A percentile compares a stretch with the other conserved stretches of the same genome.
These are phyloP conservation scores for Solanum appendiculatum DNA, from an alignment of 257 asterid genomes.

Conservation along the genomic window DNA sequence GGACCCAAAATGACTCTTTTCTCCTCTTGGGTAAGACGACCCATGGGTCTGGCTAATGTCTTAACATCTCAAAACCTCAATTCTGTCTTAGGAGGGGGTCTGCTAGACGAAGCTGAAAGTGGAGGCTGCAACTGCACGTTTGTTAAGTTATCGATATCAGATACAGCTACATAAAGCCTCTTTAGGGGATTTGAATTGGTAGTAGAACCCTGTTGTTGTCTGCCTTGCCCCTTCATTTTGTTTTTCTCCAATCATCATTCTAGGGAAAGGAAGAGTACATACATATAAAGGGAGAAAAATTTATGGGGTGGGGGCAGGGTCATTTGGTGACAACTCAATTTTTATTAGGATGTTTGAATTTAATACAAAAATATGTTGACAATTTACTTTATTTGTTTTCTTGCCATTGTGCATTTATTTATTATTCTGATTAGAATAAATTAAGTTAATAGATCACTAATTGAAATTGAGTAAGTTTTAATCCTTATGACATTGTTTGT, in stretches of 20 bases:
- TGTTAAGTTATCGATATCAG: background rate
- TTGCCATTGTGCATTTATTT: background rate
- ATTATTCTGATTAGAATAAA: background rate
- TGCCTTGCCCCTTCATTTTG: background rate
- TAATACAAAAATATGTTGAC: background rate
- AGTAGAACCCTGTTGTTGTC: background rate
- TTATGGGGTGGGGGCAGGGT: background rate
- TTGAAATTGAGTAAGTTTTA: background rate
- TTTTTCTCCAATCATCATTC: background rate
- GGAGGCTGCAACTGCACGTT: background rate
- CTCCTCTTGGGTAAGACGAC: background rate
- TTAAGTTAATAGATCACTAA: background rate
- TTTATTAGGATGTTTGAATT: background rate
- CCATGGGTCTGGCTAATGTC: background rate
- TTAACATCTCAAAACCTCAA: background rate
- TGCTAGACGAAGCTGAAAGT: background rate
- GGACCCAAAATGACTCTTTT: background rate
- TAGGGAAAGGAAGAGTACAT: background rate
- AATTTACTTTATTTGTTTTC: background rate
- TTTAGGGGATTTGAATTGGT: background rate
- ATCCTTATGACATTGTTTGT: background rate
- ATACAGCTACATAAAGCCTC: fast-evolving
- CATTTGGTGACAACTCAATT: background rate
- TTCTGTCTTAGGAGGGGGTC: background rate
- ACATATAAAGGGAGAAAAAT: background rate